Conservation (phyloP, 2,329 filamentous ascomycete genomes). For the Lanzia echinophila region DNA sequence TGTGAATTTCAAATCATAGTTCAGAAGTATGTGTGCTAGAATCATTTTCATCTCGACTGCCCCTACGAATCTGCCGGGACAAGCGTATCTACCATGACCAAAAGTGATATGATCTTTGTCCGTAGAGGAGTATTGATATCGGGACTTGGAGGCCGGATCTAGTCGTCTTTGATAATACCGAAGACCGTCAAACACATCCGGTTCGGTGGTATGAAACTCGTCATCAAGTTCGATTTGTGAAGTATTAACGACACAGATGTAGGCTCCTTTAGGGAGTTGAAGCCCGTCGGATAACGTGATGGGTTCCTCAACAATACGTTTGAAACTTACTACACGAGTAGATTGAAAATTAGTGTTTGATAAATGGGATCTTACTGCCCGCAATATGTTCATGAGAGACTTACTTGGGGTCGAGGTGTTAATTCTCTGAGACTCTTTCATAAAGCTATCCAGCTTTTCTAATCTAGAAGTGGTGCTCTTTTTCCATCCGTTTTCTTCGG, state of each 20-base stretch:
- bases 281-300: slow-evolving; percentile 19
- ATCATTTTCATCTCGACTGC: slow-evolving; percentile 16
- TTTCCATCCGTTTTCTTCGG: background rate
- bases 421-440: slow-evolving; percentile 34
- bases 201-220: background rate
- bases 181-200: slow-evolving; percentile 2
- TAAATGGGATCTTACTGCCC: too few species aligned
- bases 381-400: too few species aligned
- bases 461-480: background rate
- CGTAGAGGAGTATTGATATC: slow-evolving; percentile 5
- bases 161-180: slow-evolving; percentile 5
- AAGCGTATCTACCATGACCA: slow-evolving; percentile 36
- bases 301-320: slow-evolving; percentile 4
- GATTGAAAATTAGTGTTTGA: too few species aligned
- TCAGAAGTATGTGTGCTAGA: background rate
- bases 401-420: slow-evolving; percentile 22
- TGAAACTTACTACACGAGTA: slow-evolving; percentile 8
- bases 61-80: slow-evolving; percentile 35
- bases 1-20: background rate
- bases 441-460: slow-evolving; percentile 32
- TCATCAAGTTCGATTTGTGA: background rate
- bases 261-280: background rate
- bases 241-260: background rate
- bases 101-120: slow-evolving; percentile 18
- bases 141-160: background rate